Evolutionary conservation across 257 asterid genomes (phyloP).

Genomic region (Penstemon eatonii): DNA sequence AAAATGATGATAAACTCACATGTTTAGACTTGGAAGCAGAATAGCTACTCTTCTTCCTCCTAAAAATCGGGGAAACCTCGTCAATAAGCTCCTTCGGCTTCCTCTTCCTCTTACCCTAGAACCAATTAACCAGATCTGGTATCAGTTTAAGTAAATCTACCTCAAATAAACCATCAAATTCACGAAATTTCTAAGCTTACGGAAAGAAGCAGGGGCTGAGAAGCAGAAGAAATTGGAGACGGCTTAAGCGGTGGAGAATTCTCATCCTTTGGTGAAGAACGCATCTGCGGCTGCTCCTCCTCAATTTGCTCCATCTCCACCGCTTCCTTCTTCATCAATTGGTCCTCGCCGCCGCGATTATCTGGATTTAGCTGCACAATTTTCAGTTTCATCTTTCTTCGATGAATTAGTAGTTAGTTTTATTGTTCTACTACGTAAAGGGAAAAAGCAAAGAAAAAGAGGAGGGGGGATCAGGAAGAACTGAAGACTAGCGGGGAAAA

Average conservation of each 20-base stretch:
- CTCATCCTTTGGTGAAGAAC: constrained; percentile 4
- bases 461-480: no score
- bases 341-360: constrained; percentile 31
- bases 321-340: constrained; percentile 26
- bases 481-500: no score
- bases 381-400: constrained; percentile 43
- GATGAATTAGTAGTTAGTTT: neutral
- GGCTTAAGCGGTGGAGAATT: constrained; percentile 20
- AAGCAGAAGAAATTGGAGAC: constrained; percentile 24
- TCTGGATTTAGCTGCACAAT: constrained; percentile 51
- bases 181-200: constrained; percentile 20
- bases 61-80: constrained; percentile 43
- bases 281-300: constrained; percentile 1
- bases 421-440: no score
- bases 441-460: no score
- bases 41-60: constrained; percentile 40
- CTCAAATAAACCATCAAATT: neutral
- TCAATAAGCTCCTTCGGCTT: constrained; percentile 63
- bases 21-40: constrained; percentile 39
- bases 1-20: constrained; percentile 27
- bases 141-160: constrained; percentile 13
- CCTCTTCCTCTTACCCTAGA: constrained; percentile 77
- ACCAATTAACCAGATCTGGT: constrained; percentile 40
- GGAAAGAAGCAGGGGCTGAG: constrained; percentile 13
- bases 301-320: constrained; percentile 24